Conservation (phyloP, 345 rosid genomes). For the Brassica nigra region DNA sequence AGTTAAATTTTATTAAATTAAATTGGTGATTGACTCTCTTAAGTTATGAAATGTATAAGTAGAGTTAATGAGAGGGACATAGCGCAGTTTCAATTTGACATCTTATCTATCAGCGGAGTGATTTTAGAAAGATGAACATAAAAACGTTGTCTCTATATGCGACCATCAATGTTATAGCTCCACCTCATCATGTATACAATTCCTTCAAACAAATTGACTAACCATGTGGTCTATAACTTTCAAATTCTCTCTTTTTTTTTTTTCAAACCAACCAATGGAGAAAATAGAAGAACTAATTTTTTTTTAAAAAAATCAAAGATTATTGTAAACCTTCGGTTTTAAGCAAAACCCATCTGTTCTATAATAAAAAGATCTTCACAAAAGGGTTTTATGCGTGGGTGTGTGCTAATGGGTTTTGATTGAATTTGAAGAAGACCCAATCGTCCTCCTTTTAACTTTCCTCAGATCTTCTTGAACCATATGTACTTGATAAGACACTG, state of each 20-base stretch:
- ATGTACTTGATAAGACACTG: conserved; percentile 25
- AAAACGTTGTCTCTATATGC: conserved; percentile 21
- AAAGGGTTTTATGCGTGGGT: conserved; percentile 31
- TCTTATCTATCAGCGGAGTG: conserved; percentile 34
- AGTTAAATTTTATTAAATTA: neutral
- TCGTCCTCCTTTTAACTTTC: conserved; percentile 12
- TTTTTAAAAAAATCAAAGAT: neutral
- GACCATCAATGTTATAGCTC: conserved; percentile 31
- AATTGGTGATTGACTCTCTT: neutral
- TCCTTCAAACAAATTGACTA: conserved; percentile 18
- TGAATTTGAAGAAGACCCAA: conserved; percentile 11
- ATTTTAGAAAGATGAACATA: conserved; percentile 21
- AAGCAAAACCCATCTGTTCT: conserved; percentile 35
- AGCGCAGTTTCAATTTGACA: conserved; percentile 34
- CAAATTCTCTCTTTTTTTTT: conserved; percentile 13
- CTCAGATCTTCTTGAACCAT: conserved; percentile 36
- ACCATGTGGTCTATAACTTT: neutral
- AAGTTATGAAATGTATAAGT: conserved; percentile 3
- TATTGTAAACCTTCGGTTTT: neutral
- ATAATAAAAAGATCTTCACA: conserved; percentile 22
- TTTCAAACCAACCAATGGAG: conserved; percentile 22
- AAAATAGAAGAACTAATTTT: neutral
- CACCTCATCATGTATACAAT: conserved; percentile 16
- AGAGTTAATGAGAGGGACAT: conserved; percentile 26
- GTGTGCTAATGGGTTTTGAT: conserved; percentile 29